These are phyloP conservation scores for Chrysoporthe deuterocubensis DNA, from an alignment of 2,329 filamentous ascomycete species.

Conservation along the genomic window DNA sequence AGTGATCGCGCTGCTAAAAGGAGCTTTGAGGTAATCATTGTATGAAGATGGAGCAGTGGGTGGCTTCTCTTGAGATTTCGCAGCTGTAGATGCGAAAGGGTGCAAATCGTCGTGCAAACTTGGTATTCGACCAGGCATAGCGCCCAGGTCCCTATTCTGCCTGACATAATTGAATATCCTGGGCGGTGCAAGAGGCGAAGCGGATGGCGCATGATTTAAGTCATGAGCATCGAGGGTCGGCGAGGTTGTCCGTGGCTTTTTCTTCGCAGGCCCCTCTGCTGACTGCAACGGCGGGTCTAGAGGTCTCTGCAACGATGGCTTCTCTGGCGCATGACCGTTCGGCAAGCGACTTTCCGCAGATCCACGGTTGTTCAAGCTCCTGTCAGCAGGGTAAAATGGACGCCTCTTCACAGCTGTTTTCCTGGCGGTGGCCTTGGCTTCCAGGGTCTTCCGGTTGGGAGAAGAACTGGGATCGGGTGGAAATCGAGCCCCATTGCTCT, in stretches of 20 bases:
- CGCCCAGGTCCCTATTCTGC: conserved; percentile 4
- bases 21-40: not conserved
- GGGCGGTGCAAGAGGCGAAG: conserved; percentile 5
- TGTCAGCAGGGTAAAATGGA: conserved; percentile 13
- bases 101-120: not conserved
- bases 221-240: conserved; percentile 13
- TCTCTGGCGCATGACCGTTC: conserved; percentile 13
- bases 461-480: conserved; percentile 1
- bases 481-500: conserved; percentile 6
- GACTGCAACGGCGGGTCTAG: not conserved
- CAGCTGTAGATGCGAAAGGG: not conserved
- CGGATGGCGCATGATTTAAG: not conserved
- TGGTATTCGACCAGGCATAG: conserved; percentile 1
- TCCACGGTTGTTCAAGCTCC: conserved; percentile 1
- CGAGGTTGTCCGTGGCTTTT: conserved; percentile 25
- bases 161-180: conserved; percentile 3
- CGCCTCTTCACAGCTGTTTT: conserved; percentile 22
- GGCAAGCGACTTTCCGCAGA: conserved; percentile 8
- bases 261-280: conserved; percentile 18
- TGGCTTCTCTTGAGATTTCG: conserved; percentile 1
- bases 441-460: conserved; percentile 22
- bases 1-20: not conserved
- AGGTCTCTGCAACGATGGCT: conserved; percentile 6
- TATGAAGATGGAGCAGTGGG: not conserved
- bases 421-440: conserved; percentile 27